Evolutionary conservation across 257 asterid species (phyloP).

Genomic region (Mitragyna speciosa): DNA sequence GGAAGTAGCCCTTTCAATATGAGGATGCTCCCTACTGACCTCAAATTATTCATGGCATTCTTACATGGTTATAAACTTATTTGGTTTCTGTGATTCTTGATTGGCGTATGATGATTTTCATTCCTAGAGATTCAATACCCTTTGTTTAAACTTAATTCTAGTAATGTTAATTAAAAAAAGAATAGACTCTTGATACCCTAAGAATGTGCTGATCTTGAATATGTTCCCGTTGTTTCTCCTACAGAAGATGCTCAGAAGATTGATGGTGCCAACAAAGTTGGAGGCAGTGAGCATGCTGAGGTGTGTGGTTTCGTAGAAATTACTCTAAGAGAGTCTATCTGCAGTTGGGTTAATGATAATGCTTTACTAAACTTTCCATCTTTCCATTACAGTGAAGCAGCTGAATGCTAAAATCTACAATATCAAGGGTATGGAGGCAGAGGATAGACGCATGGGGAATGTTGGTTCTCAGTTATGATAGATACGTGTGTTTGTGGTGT

Average conservation of each 20-base stretch:
- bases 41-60: neutral
- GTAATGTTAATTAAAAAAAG: neutral
- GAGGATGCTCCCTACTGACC: neutral
- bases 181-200: neutral
- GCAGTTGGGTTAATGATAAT: neutral
- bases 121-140: neutral
- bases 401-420: constrained; percentile 26
- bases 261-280: constrained; percentile 52
- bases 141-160: neutral
- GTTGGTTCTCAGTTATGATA: constrained; percentile 27
- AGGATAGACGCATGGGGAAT: constrained; percentile 21
- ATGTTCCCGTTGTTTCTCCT: constrained; percentile 10
- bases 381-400: constrained; percentile 53
- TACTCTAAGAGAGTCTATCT: neutral
- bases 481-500: constrained; percentile 33
- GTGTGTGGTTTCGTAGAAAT: constrained; percentile 31
- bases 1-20: neutral
- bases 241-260: constrained; percentile 62
- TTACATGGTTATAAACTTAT: neutral
- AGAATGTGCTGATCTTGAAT: neutral
- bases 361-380: constrained; percentile 7
- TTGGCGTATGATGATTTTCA: neutral
- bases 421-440: constrained; percentile 22
- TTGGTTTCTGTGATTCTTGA: neutral
- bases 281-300: constrained; percentile 63